phyloP scores from a whole-genome alignment of 2,329 filamentous ascomycete genomes.

The Pyricularia grisea region DNA sequence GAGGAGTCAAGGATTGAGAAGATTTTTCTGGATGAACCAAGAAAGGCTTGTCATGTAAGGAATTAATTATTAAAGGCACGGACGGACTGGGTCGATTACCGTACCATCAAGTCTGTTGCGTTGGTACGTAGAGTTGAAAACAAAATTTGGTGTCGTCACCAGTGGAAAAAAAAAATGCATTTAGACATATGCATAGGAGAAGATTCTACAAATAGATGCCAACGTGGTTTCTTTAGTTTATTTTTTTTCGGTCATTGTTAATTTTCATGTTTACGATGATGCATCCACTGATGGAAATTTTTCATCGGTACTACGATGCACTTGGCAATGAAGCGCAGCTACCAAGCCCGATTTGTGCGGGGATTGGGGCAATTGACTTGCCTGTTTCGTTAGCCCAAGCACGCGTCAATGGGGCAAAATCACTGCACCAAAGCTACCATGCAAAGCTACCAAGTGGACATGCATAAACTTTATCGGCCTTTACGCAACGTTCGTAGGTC shows the following conservation, averaged over 20 bases:
- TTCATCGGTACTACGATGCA: not conserved
- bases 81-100: not conserved
- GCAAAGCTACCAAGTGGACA: not conserved
- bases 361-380: not conserved
- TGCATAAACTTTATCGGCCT: not conserved
- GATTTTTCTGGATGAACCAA: not conserved
- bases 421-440: not conserved
- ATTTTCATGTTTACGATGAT: not conserved
- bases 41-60: not conserved
- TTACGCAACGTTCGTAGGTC: not conserved
- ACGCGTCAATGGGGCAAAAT: not conserved
- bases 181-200: not conserved
- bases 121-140: not conserved
- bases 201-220: not conserved
- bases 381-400: not conserved
- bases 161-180: not conserved
- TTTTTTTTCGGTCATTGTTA: no score
- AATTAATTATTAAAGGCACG: not conserved
- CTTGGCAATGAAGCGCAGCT: not conserved
- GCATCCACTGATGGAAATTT: not conserved
- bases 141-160: not conserved
- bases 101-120: not conserved
- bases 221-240: not conserved
- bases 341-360: not conserved
- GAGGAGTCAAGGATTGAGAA: not conserved